Evolutionary conservation across 768 basidiomycete species (phyloP), one percentile per base, ranked within the genome.

Genomic region (Collybia sp.): DNA sequence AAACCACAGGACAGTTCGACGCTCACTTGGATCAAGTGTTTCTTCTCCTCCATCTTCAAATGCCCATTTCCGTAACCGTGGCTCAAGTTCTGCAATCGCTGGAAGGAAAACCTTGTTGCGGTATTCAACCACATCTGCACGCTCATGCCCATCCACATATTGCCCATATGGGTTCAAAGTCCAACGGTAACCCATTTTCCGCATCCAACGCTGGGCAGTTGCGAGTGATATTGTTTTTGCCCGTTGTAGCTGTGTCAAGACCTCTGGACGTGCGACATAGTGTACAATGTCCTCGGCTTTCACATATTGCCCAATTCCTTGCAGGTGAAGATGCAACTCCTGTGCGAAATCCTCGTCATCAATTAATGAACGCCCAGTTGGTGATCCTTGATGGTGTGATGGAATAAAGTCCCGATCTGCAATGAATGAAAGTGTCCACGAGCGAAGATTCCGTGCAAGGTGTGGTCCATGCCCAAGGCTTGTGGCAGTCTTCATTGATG

Each of bases 61-160:
- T n/a, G n/a, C 45, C 48, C 40, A 56, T 4, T 11, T 6, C 2
- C 42, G 41, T 46, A 53, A 54, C 1, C 41, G 45, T 13, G 8
- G 32, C 30, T 52, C 34, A 15, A 51, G 18, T 6, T 41, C 55
- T 16, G 55, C 52, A n/a, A 51, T 51, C 18, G 25, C 16, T 9
- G 45, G 46, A 2, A 53, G 42, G 18, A 50, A 50, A 2, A 46
- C 34, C 17, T 46, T 40, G 12, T 51, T 46, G 2, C 44, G 33
- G 25, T 54, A 58, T 11, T 47, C 31, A 30, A 58, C 48, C 18
- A 63, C 57, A 50, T 62, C 58, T 5, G 43, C 31, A 1, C 45
- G 43, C 33, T 61, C 58, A 50, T 63, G 61, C 1, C 58, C 55
- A 47, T 63, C 57, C 40, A 57, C 36, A 48, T 60, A 62, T 2